These are phyloP conservation scores for Eucalyptus cladocalyx DNA, from an alignment of 345 rosid genomes.

Conservation along the genomic window DNA sequence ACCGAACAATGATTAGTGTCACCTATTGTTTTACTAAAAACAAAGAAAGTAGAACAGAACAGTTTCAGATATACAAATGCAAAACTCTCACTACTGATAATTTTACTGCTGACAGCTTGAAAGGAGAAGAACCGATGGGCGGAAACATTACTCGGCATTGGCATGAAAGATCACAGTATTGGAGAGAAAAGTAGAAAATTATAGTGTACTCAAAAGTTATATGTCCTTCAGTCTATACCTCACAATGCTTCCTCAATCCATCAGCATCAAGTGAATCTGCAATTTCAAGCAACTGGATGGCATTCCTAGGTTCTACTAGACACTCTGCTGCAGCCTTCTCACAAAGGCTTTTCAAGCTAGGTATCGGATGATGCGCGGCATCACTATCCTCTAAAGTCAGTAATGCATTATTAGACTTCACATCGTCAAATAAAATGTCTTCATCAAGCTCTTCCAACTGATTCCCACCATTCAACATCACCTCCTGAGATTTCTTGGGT, in stretches of 20 bases:
- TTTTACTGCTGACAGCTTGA: not conserved
- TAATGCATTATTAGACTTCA: constrained; percentile 16
- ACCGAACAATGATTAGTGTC: not conserved
- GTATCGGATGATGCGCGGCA: constrained; percentile 12
- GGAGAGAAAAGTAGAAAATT: not conserved
- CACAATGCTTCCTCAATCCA: constrained; percentile 75
- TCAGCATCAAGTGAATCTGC: constrained; percentile 92
- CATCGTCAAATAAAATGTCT: constrained; percentile 43
- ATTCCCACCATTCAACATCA: constrained; percentile 12
- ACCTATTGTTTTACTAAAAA: not conserved
- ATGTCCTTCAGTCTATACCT: constrained; percentile 29
- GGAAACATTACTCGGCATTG: not conserved
- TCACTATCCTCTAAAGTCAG: constrained; percentile 9
- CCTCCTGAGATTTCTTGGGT: constrained; percentile 10
- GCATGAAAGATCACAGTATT: not conserved
- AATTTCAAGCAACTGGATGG: constrained; percentile 82
- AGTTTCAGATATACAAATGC: not conserved
- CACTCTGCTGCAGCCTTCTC: constrained; percentile 87
- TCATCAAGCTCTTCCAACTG: constrained; percentile 50
- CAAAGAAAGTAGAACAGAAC: not conserved
- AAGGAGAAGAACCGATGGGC: not conserved
- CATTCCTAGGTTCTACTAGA: constrained; percentile 90
- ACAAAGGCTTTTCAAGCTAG: constrained; percentile 78
- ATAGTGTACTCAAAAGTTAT: not conserved
- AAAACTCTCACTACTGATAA: not conserved